Evolutionary conservation across 2,329 filamentous ascomycete genomes (phyloP), one percentile per base, ranked within the genome.

Genomic region (Trematosphaeria pertusa): DNA sequence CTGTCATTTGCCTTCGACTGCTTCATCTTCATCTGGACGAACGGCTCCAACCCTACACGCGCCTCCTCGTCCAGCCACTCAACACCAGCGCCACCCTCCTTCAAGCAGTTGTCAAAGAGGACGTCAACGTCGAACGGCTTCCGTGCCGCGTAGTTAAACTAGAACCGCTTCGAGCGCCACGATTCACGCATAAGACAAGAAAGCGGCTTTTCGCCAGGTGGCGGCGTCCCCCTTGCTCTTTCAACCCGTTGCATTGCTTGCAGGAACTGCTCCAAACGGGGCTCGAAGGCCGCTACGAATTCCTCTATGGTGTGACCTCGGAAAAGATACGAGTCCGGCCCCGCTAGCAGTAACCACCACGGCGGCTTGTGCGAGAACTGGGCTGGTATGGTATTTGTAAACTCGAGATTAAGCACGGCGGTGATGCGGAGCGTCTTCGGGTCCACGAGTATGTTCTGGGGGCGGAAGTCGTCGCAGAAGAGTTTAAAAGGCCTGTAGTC

Each of bases 401-500:
- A 77, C 53, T 75, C 73, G 19, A 69, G 58, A 47, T 77, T 73
- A 33, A 76, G 47, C 15, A 74, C 54, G 1, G 70, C 72, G 1
- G 56, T 72, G 36, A 76, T 71, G 6, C 50, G 50, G 2, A 71
- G 52, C 22, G 65, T 74, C 2, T 61, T 46, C 9, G 62, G 67
- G 37, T 78, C 59, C 8, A 65, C 53, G 21, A 76, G 67, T 50
- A 77, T 71, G 48, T 77, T 75, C n/a, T 10, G 14, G 5, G 71
- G 69, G 20, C 59, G 64, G 17, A 77, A 36, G 48, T 76, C 72
- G 45, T 75, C 69, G 47, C 71, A 75, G 56, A 73, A 77, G 39
- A 65, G 56, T 48, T 61, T 57, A 52, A 73, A 76, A 21, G 32
- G 32, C 6, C 32, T 12, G 32, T 17, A 3, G n/a, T n/a, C n/a